Conservation (phyloP, 1,139 yeast species). For the Meyerozyma elateridarum region DNA sequence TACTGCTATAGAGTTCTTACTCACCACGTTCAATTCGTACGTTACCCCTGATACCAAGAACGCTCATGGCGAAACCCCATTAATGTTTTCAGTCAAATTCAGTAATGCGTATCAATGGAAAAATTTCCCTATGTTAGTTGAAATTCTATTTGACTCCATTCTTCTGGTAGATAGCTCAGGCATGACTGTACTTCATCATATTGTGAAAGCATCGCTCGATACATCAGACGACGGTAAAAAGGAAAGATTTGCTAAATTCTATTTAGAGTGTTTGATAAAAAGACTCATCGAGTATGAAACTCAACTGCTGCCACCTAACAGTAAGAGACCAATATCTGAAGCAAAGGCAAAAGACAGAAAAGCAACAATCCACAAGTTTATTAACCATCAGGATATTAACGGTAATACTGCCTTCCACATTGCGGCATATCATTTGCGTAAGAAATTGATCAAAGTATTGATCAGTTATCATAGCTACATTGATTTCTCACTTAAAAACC, state of each 20-base stretch:
- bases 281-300: constrained; percentile 38
- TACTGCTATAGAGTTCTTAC: constrained; percentile 65
- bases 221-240: constrained; percentile 39
- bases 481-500: constrained; percentile 56
- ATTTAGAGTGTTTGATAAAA: constrained; percentile 71
- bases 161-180: constrained; percentile 64
- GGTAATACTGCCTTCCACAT: constrained; percentile 90
- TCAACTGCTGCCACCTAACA: constrained; percentile 13
- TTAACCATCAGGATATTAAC: constrained; percentile 72
- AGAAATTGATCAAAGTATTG: constrained; percentile 68
- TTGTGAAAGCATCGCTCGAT: constrained; percentile 40
- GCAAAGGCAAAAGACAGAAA: constrained; percentile 13
- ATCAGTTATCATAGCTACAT: constrained; percentile 69
- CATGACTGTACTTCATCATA: constrained; percentile 80
- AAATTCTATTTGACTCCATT: constrained; percentile 71
- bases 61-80: constrained; percentile 78
- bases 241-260: constrained; percentile 74
- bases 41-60: constrained; percentile 64
- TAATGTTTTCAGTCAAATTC: constrained; percentile 83
- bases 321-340: constrained; percentile 9
- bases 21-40: constrained; percentile 35
- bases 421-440: constrained; percentile 70
- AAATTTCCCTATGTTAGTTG: constrained; percentile 69
- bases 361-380: constrained; percentile 54
- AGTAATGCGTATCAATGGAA: constrained; percentile 79